Evolutionary conservation across 345 rosid genomes (phyloP), one percentile per base, ranked within the genome.

Genomic region (Pugionium dolabratum): DNA sequence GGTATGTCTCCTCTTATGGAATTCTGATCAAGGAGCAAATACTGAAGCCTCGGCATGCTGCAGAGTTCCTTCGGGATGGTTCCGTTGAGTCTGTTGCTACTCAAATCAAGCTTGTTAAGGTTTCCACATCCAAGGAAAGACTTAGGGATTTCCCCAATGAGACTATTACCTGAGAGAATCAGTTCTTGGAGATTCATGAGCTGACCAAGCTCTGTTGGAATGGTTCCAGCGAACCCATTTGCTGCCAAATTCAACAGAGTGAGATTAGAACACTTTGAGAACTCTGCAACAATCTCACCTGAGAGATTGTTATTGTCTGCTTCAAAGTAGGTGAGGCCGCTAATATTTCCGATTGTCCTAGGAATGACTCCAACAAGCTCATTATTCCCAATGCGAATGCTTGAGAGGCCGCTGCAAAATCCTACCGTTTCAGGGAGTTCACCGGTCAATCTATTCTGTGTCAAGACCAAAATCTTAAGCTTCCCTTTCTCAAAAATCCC

Each of bases 301-400:
- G 99, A 90, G 30, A 93, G 83, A 72, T 78, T 76, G 82, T 93
- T 93, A 42, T 84, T 83, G 71, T 87, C 80, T 2, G 91, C 99
- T 80, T 93, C 99, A 66, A 93, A 93, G 70, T 90, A 93, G 0
- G 99, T 80, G 62, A 93, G 94, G 77, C 95, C 81, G 53, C 76
- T 86, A n/a, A 80, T 83, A 61, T 93, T 90, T 28, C 92, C 99
- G 6, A 93, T 82, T 5, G 84, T 59, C 75, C 66, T 82, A 2
- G 99, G 99, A 75, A 93, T 83, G 56, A 62, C 79, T 59, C 98
- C 98, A 1, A 80, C 76, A 67, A 93, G 89, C 64, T 76, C 78
- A 68, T 94, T 93, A 64, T 93, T 79, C 67, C 99, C 99, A 42
- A 93, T 85, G 30, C 97, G 83, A 46, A 90, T 63, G 62, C 84